Percentiles rank a stretch among this genome's conserved stretches.
These are phyloP conservation scores for Agarophyton chilense DNA, from an alignment of 23 red algal genomes.

Conservation along the genomic window DNA sequence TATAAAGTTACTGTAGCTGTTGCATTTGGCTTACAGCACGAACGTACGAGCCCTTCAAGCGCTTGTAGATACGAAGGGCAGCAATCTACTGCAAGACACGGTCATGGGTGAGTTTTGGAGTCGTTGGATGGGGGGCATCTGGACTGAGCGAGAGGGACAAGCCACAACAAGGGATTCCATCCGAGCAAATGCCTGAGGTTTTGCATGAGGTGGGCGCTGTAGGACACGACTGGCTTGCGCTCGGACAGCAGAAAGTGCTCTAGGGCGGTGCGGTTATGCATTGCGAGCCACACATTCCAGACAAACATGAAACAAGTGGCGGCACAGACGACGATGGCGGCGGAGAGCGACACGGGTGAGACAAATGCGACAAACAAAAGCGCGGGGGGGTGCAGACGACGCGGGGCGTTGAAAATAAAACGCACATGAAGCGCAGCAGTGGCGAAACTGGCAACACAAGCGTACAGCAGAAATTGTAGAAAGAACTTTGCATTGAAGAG, in stretches of 20 bases:
- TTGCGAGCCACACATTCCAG: conserved; percentile 16
- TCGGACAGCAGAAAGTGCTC: conserved; percentile 3
- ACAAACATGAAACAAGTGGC: neutral
- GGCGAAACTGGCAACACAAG: neutral
- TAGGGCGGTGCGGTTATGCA: conserved; percentile 6
- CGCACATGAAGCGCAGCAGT: neutral
- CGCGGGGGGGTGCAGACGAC: neutral
- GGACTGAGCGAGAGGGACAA: conserved; percentile 6
- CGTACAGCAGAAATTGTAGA: conserved; percentile 25
- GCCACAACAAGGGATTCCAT: conserved; percentile 22
- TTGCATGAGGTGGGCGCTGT: neutral
- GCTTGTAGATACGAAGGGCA: too few species aligned
- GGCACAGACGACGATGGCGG: neutral
- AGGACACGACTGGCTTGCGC: neutral
- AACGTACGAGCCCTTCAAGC: too few species aligned
- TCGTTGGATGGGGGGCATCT: neutral
- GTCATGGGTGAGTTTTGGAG: too few species aligned
- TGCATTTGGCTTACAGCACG: too few species aligned
- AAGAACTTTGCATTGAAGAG: conserved; percentile 31
- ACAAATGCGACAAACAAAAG: conserved; percentile 9
- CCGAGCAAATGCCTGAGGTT: conserved; percentile 27
- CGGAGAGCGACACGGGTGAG: neutral
- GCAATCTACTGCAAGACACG: too few species aligned
- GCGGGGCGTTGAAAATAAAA: neutral
- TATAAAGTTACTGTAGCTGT: too few species aligned